Evolutionary conservation across 2,329 filamentous ascomycete species (phyloP), one percentile per base, ranked within the genome.

Genomic region (Cadophora luteo-olivacea): DNA sequence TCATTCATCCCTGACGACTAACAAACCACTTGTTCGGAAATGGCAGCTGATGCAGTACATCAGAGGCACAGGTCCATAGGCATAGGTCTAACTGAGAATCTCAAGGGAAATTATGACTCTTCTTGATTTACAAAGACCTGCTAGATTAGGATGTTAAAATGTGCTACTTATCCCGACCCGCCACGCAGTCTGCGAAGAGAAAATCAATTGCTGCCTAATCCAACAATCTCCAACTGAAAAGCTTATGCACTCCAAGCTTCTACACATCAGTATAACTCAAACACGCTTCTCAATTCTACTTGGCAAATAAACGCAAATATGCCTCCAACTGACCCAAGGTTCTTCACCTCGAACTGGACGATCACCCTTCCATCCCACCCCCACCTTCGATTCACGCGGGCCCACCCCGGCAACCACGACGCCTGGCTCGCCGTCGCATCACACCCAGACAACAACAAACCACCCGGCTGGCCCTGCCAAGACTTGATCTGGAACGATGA

Each of bases 321-420:
- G 67, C 11, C 61, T 45, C 61, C 45, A 54, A 64, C 55, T 61
- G 65, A 69, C 1, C 33, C 57, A 5, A 63, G 69, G 22, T 66
- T 72, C 16, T 72, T 70, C 52, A 70, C 67, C 14, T 29, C 70
- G 12, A 60, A 65, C 63, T 71, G 70, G 70, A 68, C 54, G 29
- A 64, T 71, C 49, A 69, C 65, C 7, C 29, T 72, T 0, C 65
- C 69, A 11, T 16, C 66, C 4, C 57, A 62, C 29, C 70, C 70
- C 25, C 32, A 61, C 52, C 67, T 72, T 19, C 64, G 60, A 60
- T 72, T 71, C 57, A 41, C 55, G 16, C 70, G 65, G 14, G 24
- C 67, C 9, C 70, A 68, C 8, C 69, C 70, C 4, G n/a, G 16
- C 22, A 58, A 60, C 33, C 32, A 32, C 51, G n/a, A 51, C 16